phyloP scores from a whole-genome alignment of 2,329 filamentous ascomycete species.

The Helminthosporium solani region DNA sequence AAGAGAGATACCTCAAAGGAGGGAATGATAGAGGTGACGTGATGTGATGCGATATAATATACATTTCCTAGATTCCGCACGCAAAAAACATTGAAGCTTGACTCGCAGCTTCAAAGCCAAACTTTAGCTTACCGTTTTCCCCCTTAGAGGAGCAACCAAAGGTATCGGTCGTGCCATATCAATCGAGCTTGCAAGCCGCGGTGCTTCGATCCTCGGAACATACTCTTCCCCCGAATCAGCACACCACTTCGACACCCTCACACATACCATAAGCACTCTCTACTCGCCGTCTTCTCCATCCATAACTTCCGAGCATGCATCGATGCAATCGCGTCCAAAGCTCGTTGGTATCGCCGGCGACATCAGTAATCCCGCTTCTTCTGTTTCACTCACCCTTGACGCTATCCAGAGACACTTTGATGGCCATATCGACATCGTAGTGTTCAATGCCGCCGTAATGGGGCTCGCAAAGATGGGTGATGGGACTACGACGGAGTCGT shows the following conservation, averaged over 20 bases:
- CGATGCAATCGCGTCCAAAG: conserved; percentile 1
- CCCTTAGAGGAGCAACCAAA: conserved; percentile 24
- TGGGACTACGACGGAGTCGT: conserved; percentile 9
- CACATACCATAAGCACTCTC: conserved; percentile 9
- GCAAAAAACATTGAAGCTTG: no score
- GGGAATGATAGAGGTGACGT: not conserved
- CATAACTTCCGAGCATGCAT: not conserved
- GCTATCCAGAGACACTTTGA: conserved; percentile 11
- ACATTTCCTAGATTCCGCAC: no score
- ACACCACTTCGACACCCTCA: conserved; percentile 17
- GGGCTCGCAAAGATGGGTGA: conserved; percentile 18
- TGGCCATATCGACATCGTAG: conserved; percentile 16
- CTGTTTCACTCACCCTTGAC: conserved; percentile 6
- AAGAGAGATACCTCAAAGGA: not conserved
- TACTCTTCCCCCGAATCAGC: conserved; percentile 19
- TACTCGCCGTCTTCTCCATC: conserved; percentile 6
- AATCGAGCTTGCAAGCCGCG: conserved; percentile 25
- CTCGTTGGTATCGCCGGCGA: conserved; percentile 11
- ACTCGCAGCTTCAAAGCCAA: not conserved
- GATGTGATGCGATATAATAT: not conserved
- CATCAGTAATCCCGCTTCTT: conserved; percentile 7
- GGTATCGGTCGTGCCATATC: conserved; percentile 29
- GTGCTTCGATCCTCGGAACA: conserved; percentile 25
- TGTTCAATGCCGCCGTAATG: conserved; percentile 22
- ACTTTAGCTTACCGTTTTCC: not conserved